These are phyloP conservation scores for Nadsonia commutata DNA, from an alignment of 1,139 yeast species.

Conservation along the genomic window DNA sequence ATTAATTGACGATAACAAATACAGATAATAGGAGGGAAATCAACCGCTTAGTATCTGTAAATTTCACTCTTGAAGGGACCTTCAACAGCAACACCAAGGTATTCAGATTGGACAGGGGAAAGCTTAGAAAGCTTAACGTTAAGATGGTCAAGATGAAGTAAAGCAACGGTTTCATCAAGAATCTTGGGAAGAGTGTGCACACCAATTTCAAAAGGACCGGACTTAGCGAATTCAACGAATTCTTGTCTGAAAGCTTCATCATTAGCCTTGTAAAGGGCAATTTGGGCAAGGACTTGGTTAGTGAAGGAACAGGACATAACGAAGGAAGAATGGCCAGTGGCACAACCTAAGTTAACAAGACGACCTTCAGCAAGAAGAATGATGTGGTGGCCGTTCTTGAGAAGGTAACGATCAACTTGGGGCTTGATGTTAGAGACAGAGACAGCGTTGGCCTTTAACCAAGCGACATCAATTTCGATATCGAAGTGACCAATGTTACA, in stretches of 20 bases:
- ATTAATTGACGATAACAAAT: not conserved
- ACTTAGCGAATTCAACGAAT: conserved; percentile 82
- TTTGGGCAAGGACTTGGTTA: conserved; percentile 98
- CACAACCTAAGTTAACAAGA: conserved; percentile 99
- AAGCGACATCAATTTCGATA: conserved; percentile 73
- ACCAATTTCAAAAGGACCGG: conserved; percentile 83
- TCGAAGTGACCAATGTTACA: conserved; percentile 99
- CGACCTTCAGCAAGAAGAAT: conserved; percentile 99
- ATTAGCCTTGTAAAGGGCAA: conserved; percentile 88
- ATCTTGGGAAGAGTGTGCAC: conserved; percentile 97
- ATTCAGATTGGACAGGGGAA: conserved; percentile 75
- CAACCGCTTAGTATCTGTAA: conserved; percentile 73
- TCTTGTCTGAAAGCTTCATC: conserved; percentile 67
- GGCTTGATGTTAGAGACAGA: conserved; percentile 77
- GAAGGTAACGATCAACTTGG: conserved; percentile 95
- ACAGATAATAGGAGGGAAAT: conserved; percentile 3
- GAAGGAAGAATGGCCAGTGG: conserved; percentile 98
- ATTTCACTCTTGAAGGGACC: conserved; percentile 99
- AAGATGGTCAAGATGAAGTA: conserved; percentile 90
- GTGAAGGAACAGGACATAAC: conserved; percentile 99
- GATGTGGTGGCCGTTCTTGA: conserved; percentile 83
- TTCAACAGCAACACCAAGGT: conserved; percentile 81
- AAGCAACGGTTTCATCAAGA: conserved; percentile 97
- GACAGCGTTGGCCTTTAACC: conserved; percentile 27
- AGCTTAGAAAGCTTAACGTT: conserved; percentile 80